Percentiles rank a stretch among this genome's conserved stretches.
Evolutionary conservation across 352 stramenopile genomes (phyloP).

Genomic region (Phytopythium vexans): DNA sequence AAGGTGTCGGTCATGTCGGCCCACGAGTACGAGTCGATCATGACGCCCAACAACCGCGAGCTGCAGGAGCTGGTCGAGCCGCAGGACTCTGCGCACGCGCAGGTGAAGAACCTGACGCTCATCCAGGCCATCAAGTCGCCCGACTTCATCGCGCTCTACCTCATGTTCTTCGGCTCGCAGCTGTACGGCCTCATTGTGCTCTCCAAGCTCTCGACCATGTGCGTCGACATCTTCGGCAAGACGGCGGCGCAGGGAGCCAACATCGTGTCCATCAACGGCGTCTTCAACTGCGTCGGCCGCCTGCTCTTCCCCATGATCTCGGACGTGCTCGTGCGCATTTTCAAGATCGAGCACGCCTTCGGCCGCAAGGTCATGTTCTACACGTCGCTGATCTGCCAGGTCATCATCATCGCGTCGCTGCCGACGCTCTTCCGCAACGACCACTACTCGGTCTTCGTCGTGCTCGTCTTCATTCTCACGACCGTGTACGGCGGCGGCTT

Average conservation of each 20-base stretch:
- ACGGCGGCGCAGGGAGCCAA: constrained; percentile 30
- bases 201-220: constrained; percentile 64
- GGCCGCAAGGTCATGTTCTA: constrained; percentile 63
- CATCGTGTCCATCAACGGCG: constrained; percentile 64
- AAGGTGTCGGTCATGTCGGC: constrained; percentile 22
- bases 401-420: constrained; percentile 60
- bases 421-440: constrained; percentile 55
- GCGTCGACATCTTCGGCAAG: constrained; percentile 45
- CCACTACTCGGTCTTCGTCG: constrained; percentile 51
- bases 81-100: constrained; percentile 30
- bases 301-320: constrained; percentile 46
- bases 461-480: constrained; percentile 65
- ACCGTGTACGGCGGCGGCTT: constrained; percentile 70
- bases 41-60: constrained; percentile 15
- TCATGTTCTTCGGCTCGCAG: constrained; percentile 68
- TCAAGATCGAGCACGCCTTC: constrained; percentile 53
- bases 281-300: constrained; percentile 62
- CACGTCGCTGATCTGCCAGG: constrained; percentile 53
- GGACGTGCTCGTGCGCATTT: constrained; percentile 34
- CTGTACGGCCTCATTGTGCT: constrained; percentile 66
- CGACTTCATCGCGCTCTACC: constrained; percentile 65
- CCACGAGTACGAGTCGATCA: constrained; percentile 38
- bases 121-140: constrained; percentile 48
- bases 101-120: constrained; percentile 48
- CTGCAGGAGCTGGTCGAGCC: constrained; percentile 35